Evolutionary conservation across 2,329 filamentous ascomycete species (phyloP), one percentile per base, ranked within the genome.

Genomic region (Venturiaceae sp.): DNA sequence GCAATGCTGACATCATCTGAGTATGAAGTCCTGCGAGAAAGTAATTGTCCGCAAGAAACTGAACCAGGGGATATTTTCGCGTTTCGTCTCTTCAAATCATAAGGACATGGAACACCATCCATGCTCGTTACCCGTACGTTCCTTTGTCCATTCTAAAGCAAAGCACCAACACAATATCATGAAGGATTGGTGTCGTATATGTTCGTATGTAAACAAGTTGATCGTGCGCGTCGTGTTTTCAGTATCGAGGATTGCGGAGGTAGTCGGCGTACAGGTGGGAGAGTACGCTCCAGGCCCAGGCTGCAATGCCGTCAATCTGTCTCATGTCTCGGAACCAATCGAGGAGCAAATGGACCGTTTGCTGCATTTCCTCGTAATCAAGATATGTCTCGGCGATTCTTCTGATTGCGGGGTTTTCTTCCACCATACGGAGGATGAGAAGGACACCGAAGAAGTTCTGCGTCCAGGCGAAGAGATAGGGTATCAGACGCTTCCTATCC

Each of bases 241-340:
- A 47, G 11, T 50, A 50, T 30, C 44, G 44, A 21, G 26, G 44
- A 30, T 50, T 50, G 44, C 1, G 11, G 3, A 30, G 23, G 23
- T 50, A 50, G 9, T 50, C 14, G 26, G 23, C 9, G 60, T 78
- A 83, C 33, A 83, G 63, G 8, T 72, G 70, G 66, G 74, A 73
- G 54, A 80, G 65, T 23, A 83, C 70, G 34, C 71, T 71, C 80
- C 80, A 83, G 61, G 77, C 78, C 80, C 82, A 84, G 32, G 72
- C 69, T 3, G 82, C 80, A 16, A 80, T 77, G 0, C 73, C 72
- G 64, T 85, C 82, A 28, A 78, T 72, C 56, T 72, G 75, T 64
- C 76, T 79, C 62, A 85, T 71, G 64, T 85, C 83, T 53, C 75
- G 68, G 55, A 86, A 72, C 82, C 83, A 85, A 60, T 83, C 80